phyloP scores from a whole-genome alignment of 768 basidiomycete species.

The Crepidotus variabilis region DNA sequence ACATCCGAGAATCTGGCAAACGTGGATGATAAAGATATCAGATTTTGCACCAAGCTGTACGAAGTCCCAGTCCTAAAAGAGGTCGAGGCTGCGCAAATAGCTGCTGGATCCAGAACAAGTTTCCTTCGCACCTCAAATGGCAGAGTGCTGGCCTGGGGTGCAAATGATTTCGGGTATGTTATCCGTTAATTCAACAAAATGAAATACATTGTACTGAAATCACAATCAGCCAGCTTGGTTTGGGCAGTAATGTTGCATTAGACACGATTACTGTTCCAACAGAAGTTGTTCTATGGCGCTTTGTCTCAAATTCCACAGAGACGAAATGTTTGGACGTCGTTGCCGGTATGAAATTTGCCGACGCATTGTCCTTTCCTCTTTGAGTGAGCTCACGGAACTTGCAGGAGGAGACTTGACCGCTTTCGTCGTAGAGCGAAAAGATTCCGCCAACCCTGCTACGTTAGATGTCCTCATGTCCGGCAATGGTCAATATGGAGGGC shows the following conservation, averaged over 20 bases:
- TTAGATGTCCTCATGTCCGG: conserved; percentile 68
- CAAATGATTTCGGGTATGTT: conserved; percentile 78
- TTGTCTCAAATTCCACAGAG: conserved; percentile 41
- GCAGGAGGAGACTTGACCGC: conserved; percentile 74
- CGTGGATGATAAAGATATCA: conserved; percentile 40
- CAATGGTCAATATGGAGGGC: conserved; percentile 79
- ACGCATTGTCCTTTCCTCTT: background rate
- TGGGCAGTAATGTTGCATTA: conserved; percentile 59
- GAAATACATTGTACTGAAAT: conserved; percentile 1
- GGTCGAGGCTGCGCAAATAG: conserved; percentile 62
- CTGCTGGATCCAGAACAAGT: conserved; percentile 69
- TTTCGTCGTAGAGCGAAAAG: conserved; percentile 62
- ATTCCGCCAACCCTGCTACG: conserved; percentile 19
- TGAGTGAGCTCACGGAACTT: conserved; percentile 1
- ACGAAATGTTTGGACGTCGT: conserved; percentile 63
- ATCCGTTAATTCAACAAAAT: background rate
- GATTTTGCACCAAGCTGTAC: conserved; percentile 66
- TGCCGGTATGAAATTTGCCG: conserved; percentile 45
- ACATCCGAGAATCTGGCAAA: conserved; percentile 28
- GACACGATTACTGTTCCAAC: conserved; percentile 78
- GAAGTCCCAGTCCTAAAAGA: conserved; percentile 74
- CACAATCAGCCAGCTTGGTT: conserved; percentile 67
- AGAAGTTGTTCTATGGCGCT: conserved; percentile 73
- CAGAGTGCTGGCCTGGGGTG: conserved; percentile 84
- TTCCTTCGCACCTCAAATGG: conserved; percentile 68